Conservation (phyloP, 495 filamentous ascomycete genomes). For the Penicillium salamii region DNA sequence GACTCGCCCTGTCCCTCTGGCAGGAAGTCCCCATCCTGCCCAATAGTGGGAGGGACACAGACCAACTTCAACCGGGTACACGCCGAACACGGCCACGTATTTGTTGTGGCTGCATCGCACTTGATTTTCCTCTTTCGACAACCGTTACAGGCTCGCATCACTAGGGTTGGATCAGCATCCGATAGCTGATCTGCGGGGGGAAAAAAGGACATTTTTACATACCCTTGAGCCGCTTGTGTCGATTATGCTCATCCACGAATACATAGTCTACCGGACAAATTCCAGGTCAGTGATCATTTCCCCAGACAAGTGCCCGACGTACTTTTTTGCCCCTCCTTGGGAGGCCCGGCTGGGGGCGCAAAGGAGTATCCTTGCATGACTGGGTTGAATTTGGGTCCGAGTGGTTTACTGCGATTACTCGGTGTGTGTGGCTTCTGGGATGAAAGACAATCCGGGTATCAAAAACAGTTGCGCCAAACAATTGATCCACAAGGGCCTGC, state of each 20-base stretch:
- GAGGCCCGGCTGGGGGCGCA: constrained; percentile 43
- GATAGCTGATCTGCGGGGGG: not conserved
- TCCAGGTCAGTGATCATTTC: too few relatives aligned
- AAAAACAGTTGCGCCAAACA: not conserved
- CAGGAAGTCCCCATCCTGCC: constrained; percentile 73
- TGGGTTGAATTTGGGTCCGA: too few relatives aligned
- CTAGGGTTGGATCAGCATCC: constrained; percentile 44
- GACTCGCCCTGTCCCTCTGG: constrained; percentile 35
- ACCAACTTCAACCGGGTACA: constrained; percentile 90
- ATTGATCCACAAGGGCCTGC: constrained; percentile 17
- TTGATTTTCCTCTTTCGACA: constrained; percentile 84
- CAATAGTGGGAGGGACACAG: constrained; percentile 87
- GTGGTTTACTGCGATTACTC: not conserved
- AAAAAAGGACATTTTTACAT: constrained; percentile 28
- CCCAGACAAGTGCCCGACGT: constrained; percentile 1
- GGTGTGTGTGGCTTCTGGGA: too few relatives aligned
- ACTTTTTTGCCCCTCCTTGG: constrained; percentile 48
- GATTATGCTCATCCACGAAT: constrained; percentile 98
- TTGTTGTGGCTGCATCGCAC: constrained; percentile 96
- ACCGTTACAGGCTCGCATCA: constrained; percentile 98
- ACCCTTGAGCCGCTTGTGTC: constrained; percentile 97
- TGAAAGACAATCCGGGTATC: constrained; percentile 1
- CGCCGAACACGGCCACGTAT: constrained; percentile 96
- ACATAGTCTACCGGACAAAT: constrained; percentile 99
- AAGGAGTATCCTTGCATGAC: constrained; percentile 49